phyloP scores from a whole-genome alignment of 495 filamentous ascomycete genomes.

The Bathelium albidoporum region DNA sequence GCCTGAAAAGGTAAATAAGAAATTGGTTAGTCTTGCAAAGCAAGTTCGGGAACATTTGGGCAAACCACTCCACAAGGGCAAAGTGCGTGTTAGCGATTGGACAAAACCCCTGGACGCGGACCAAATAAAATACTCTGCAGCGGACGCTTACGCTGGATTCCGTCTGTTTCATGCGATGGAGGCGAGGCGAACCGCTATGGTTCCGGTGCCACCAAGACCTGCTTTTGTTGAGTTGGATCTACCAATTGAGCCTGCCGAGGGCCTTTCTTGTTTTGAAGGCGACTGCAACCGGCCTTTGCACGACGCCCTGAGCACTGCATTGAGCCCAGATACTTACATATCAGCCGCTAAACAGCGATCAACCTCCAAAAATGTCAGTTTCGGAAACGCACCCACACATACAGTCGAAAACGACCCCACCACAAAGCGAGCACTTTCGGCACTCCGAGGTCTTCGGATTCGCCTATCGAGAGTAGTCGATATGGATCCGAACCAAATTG shows the following conservation, averaged over 20 bases:
- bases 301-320: background rate
- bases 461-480: background rate
- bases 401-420: background rate
- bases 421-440: background rate
- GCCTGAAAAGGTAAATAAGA: constrained; percentile 20
- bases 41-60: constrained; percentile 26
- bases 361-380: background rate
- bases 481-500: background rate
- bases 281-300: background rate
- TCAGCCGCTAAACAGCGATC: background rate
- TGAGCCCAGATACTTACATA: background rate
- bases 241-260: constrained; percentile 15
- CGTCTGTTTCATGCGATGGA: constrained; percentile 30
- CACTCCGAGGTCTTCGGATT: background rate
- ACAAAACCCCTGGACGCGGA: constrained; percentile 18
- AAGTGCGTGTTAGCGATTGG: constrained; percentile 31
- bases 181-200: constrained; percentile 23
- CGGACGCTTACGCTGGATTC: constrained; percentile 32
- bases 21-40: constrained; percentile 19
- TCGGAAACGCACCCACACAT: background rate
- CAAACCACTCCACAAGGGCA: constrained; percentile 28
- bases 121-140: constrained; percentile 28
- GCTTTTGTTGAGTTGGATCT: constrained; percentile 13
- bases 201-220: constrained; percentile 25
- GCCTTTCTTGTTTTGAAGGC: background rate